Evolutionary conservation across 768 basidiomycete genomes (phyloP).

Genomic region (Trametes maxima): DNA sequence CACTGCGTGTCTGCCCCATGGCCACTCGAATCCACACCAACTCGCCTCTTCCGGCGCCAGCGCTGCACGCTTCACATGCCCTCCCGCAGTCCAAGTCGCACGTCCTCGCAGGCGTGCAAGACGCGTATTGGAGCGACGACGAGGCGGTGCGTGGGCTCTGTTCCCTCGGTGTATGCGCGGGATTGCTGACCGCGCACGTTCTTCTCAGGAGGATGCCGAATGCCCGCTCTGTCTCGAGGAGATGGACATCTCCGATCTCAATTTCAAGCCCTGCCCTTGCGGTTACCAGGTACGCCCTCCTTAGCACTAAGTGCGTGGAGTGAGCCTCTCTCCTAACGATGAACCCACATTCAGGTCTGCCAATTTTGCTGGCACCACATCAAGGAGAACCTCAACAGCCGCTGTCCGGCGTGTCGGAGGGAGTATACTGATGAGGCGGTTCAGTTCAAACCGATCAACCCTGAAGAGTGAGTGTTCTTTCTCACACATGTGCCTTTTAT

Average conservation of each 20-base stretch:
- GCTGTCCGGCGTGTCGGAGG: slow-evolving; percentile 95
- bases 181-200: background rate
- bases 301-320: background rate
- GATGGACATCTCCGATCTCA: slow-evolving; percentile 98
- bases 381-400: slow-evolving; percentile 91
- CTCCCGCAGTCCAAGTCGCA: slow-evolving; percentile 81
- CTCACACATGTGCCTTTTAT: background rate
- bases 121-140: slow-evolving; percentile 97
- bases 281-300: slow-evolving; percentile 81
- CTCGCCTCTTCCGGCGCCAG: slow-evolving; percentile 72
- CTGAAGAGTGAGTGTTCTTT: slow-evolving; percentile 79
- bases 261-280: slow-evolving; percentile 98
- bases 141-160: slow-evolving; percentile 61
- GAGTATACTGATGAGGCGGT: slow-evolving; percentile 91
- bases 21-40: slow-evolving; percentile 61
- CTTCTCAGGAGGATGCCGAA: slow-evolving; percentile 87
- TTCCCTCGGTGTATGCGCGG: slow-evolving; percentile 1
- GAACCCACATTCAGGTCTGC: slow-evolving; percentile 68
- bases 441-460: slow-evolving; percentile 93
- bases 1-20: slow-evolving; percentile 45
- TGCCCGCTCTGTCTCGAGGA: slow-evolving; percentile 98
- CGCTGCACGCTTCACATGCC: slow-evolving; percentile 69
- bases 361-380: slow-evolving; percentile 99
- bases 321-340: background rate
- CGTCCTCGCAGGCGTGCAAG: slow-evolving; percentile 87